These are phyloP conservation scores for Fusarium penzigii DNA, from an alignment of 2,329 filamentous ascomycete species.

Conservation along the genomic window DNA sequence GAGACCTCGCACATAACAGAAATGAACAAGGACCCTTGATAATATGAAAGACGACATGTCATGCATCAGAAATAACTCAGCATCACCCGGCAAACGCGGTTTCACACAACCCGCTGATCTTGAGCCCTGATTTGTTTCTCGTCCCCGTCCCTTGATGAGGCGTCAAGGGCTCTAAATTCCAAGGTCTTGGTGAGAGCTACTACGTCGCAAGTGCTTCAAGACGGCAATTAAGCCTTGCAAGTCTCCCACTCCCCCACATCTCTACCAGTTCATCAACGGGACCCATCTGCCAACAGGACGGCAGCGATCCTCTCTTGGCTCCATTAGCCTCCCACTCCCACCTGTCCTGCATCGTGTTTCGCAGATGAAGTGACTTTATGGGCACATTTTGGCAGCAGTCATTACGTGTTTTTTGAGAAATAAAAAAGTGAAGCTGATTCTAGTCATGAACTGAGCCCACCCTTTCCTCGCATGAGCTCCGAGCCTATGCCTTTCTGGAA, in stretches of 20 bases:
- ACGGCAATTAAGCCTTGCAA: slow-evolving; percentile 21
- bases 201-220: slow-evolving; percentile 1
- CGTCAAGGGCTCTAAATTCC: slow-evolving; percentile 9
- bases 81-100: slow-evolving; percentile 17
- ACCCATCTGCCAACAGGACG: neutral
- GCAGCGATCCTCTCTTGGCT: neutral
- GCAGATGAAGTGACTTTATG: slow-evolving; percentile 19
- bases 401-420: slow-evolving; percentile 26
- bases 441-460: slow-evolving; percentile 24
- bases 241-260: slow-evolving; percentile 8
- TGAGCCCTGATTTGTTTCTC: too few relatives aligned
- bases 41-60: slow-evolving; percentile 6
- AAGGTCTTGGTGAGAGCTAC: neutral
- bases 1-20: neutral
- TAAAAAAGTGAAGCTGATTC: slow-evolving; percentile 7
- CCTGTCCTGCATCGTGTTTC: slow-evolving; percentile 12
- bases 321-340: slow-evolving; percentile 13
- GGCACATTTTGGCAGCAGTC: slow-evolving; percentile 17
- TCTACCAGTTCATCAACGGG: slow-evolving; percentile 10
- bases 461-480: slow-evolving; percentile 22
- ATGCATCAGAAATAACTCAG: neutral
- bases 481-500: slow-evolving; percentile 29
- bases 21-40: slow-evolving; percentile 2
- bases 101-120: slow-evolving; percentile 6
- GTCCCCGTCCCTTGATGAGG: slow-evolving; percentile 17